Percentiles rank a stretch among this genome's conserved stretches.
These are phyloP conservation scores for Neopestalotiopsis sp. DNA, from an alignment of 2,329 filamentous ascomycete genomes.

Conservation along the genomic window DNA sequence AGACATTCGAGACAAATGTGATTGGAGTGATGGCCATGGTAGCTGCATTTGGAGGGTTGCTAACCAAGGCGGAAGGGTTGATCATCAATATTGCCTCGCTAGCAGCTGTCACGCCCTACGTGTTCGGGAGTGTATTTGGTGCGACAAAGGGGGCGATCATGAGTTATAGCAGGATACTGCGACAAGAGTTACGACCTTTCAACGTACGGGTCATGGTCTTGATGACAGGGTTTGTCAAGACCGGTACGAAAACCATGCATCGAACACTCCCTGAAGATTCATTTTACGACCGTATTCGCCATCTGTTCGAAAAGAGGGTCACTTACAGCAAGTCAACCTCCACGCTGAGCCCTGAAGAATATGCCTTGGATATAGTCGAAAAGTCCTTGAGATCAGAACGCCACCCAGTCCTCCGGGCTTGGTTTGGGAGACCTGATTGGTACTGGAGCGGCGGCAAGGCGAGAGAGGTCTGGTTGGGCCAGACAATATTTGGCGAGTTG, in stretches of 20 bases:
- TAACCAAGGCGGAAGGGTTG: constrained; percentile 53
- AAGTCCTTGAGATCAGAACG: constrained; percentile 45
- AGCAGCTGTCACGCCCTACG: constrained; percentile 55
- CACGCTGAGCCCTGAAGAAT: constrained; percentile 50
- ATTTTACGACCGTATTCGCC: constrained; percentile 51
- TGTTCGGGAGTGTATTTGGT: constrained; percentile 59
- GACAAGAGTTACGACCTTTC: constrained; percentile 59
- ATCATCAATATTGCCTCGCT: constrained; percentile 61
- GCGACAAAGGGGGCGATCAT: constrained; percentile 62
- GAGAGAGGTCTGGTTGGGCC: constrained; percentile 34
- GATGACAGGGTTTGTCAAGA: constrained; percentile 59
- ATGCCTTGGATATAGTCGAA: constrained; percentile 48
- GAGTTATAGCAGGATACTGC: constrained; percentile 58
- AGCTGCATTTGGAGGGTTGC: constrained; percentile 49
- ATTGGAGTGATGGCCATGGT: constrained; percentile 60
- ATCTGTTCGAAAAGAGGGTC: constrained; percentile 52
- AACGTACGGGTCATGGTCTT: constrained; percentile 63
- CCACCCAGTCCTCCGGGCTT: constrained; percentile 37
- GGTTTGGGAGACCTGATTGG: constrained; percentile 49
- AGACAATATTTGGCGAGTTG: constrained; percentile 43
- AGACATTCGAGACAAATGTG: constrained; percentile 59
- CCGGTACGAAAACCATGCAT: constrained; percentile 44
- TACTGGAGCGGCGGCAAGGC: constrained; percentile 46
- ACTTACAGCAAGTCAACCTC: constrained; percentile 54
- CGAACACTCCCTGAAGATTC: constrained; percentile 50